These are phyloP conservation scores for Mallotus repandus DNA, from an alignment of 441 rosid genomes.

Conservation along the genomic window DNA sequence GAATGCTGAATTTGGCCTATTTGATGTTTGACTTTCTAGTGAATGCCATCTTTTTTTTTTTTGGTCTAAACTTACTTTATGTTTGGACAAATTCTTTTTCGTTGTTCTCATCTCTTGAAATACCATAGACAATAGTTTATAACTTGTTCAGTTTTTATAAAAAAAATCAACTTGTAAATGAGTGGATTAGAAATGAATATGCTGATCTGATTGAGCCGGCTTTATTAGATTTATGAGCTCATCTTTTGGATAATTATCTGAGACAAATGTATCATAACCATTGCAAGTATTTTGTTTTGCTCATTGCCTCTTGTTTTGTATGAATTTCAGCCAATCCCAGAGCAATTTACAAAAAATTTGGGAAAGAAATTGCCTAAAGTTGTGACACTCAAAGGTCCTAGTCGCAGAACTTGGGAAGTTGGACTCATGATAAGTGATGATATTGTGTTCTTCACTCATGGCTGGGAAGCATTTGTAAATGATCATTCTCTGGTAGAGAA, in stretches of 20 bases:
- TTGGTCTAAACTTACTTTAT: neutral
- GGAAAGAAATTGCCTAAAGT: constrained; percentile 29
- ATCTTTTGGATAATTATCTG: neutral
- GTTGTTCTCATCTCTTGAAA: neutral
- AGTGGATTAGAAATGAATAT: neutral
- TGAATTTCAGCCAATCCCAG: constrained; percentile 35
- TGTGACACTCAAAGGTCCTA: constrained; percentile 29
- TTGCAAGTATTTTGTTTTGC: neutral
- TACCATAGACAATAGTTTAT: neutral
- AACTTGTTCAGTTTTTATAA: neutral
- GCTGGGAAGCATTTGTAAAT: constrained; percentile 41
- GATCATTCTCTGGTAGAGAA: constrained; percentile 31
- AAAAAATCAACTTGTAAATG: neutral
- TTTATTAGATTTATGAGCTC: neutral
- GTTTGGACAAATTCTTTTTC: neutral
- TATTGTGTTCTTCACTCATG: constrained; percentile 24
- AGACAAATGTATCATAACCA: neutral
- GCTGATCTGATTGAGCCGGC: neutral
- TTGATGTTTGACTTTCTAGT: neutral
- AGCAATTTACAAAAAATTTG: constrained; percentile 28
- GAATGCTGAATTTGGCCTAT: neutral
- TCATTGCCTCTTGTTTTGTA: neutral
- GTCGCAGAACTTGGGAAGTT: constrained; percentile 32
- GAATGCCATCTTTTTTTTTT: neutral
- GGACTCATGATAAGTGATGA: constrained; percentile 20